Evolutionary conservation across 2,329 filamentous ascomycete genomes (phyloP).

Genomic region (Colletotrichum sp.): DNA sequence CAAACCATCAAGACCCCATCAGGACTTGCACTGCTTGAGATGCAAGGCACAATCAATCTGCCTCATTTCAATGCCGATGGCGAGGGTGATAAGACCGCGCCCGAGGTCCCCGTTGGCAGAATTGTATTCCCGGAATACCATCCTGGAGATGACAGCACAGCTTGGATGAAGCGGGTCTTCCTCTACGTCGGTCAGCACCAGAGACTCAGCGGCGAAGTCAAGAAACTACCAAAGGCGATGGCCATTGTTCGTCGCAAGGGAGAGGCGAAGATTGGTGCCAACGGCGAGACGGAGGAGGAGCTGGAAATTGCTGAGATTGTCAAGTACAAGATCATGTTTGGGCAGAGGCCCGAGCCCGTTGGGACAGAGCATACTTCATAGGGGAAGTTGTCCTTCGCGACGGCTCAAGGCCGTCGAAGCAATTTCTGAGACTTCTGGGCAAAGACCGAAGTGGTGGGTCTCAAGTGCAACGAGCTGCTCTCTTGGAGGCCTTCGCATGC

Average conservation of each 20-base stretch:
- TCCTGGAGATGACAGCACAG: conserved; percentile 58
- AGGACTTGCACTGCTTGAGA: conserved; percentile 87
- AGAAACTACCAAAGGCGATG: conserved; percentile 79
- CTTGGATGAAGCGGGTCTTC: conserved; percentile 91
- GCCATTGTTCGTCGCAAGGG: conserved; percentile 73
- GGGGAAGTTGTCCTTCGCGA: background rate
- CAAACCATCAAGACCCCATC: conserved; percentile 86
- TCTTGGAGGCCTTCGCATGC: background rate
- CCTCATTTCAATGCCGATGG: conserved; percentile 48
- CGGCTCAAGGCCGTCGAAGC: background rate
- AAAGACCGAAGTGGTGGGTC: background rate
- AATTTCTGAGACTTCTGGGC: background rate
- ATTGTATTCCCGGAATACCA: conserved; percentile 81
- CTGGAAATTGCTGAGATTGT: conserved; percentile 89
- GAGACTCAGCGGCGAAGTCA: conserved; percentile 86
- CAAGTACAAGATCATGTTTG: conserved; percentile 86
- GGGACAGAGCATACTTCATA: conserved; percentile 45
- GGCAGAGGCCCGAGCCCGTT: conserved; percentile 84
- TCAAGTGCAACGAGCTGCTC: background rate
- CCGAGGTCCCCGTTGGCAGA: conserved; percentile 66
- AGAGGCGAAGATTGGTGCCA: conserved; percentile 25
- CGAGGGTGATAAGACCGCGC: conserved; percentile 26
- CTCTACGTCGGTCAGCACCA: conserved; percentile 90
- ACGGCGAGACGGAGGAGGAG: conserved; percentile 53
- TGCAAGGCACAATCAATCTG: conserved; percentile 89